Percentiles rank a stretch among this genome's conserved stretches.
These are phyloP conservation scores for Epichloe elymi DNA, from an alignment of 2,329 filamentous ascomycete genomes.

Conservation along the genomic window DNA sequence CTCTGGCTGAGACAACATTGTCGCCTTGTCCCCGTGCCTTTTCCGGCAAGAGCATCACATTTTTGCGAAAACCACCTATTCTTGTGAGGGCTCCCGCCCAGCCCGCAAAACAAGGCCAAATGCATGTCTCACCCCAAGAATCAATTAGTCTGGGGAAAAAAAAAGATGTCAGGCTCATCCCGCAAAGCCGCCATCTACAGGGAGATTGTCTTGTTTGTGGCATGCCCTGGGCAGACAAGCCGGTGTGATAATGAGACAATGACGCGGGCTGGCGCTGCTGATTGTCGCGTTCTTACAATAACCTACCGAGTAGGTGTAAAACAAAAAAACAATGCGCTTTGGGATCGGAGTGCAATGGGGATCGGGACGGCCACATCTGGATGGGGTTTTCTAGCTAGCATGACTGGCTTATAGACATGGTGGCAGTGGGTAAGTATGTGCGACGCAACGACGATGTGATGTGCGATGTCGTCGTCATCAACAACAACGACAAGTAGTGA, in stretches of 20 bases:
- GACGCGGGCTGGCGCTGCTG: not conserved
- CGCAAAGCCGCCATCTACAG: not conserved
- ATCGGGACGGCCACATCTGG: too few species aligned
- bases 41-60: not conserved
- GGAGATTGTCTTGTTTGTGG: not conserved
- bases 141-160: not conserved
- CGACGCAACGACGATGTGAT: too few species aligned
- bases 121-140: not conserved
- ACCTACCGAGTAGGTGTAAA: not conserved
- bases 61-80: not conserved
- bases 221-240: not conserved
- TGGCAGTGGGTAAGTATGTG: too few species aligned
- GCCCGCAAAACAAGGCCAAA: too few species aligned
- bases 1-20: too few species aligned
- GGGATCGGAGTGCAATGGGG: not conserved
- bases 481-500: too few species aligned
- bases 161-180: not conserved
- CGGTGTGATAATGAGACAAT: not conserved
- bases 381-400: too few species aligned
- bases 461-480: too few species aligned
- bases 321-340: not conserved
- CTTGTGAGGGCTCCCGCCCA: too few species aligned
- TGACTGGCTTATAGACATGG: too few species aligned
- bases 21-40: not conserved
- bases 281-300: not conserved